Conservation (phyloP, 2,329 filamentous ascomycete genomes). For the Alternaria sp. region DNA sequence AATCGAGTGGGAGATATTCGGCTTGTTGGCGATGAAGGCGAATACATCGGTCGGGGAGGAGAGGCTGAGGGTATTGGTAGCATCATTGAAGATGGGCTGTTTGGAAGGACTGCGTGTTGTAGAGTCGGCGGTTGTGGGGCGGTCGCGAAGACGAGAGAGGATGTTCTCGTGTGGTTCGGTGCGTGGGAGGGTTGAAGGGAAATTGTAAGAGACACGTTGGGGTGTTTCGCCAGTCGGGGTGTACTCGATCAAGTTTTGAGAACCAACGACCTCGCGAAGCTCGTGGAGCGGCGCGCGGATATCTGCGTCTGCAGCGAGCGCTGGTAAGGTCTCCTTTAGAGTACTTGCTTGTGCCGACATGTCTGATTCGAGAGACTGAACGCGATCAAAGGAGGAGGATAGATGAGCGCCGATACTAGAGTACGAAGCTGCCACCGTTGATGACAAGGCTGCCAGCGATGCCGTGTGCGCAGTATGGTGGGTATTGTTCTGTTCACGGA, state of each 20-base stretch:
- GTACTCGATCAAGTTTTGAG: constrained; percentile 77
- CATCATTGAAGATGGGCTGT: constrained; percentile 63
- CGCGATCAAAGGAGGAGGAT: constrained; percentile 70
- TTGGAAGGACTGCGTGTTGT: constrained; percentile 57
- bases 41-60: constrained; percentile 43
- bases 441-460: constrained; percentile 72
- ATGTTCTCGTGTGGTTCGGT: constrained; percentile 71
- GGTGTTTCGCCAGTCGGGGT: constrained; percentile 86
- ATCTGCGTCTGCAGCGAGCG: constrained; percentile 63
- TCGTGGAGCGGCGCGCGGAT: constrained; percentile 74
- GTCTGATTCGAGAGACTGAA: constrained; percentile 73
- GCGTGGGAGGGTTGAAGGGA: constrained; percentile 77
- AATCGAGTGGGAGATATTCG: constrained; percentile 38
- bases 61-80: constrained; percentile 50
- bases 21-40: constrained; percentile 31
- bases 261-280: constrained; percentile 73
- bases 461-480: constrained; percentile 75
- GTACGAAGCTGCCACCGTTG: constrained; percentile 76
- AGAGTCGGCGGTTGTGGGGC: constrained; percentile 40
- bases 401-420: constrained; percentile 74
- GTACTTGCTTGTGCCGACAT: constrained; percentile 68
- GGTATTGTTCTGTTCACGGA: constrained; percentile 78
- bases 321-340: constrained; percentile 68
- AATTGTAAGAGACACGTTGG: constrained; percentile 80
- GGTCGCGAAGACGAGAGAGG: constrained; percentile 58